phyloP scores from a whole-genome alignment of 371 early-diverging fungal genomes.

The Thermomucor indicae-seudaticae region DNA sequence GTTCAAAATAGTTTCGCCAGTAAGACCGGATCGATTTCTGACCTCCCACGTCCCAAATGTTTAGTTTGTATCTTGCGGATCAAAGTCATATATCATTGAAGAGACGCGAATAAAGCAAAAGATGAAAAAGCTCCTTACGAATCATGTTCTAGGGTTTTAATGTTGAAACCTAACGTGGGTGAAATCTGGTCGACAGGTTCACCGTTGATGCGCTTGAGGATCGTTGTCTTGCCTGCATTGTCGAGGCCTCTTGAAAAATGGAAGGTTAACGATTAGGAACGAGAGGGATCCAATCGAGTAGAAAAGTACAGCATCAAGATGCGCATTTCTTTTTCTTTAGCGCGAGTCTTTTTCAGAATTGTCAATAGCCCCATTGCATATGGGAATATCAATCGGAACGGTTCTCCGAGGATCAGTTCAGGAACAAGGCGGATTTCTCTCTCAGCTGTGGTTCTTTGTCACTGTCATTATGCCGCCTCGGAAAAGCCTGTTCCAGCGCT shows the following conservation, averaged over 20 bases:
- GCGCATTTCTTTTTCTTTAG: slow-evolving; percentile 87
- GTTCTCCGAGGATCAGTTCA: no score
- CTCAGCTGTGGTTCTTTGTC: no score
- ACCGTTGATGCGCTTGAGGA: slow-evolving; percentile 92
- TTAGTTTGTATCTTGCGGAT: slow-evolving; percentile 34
- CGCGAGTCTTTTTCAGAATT: slow-evolving; percentile 84
- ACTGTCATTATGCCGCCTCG: slow-evolving; percentile 9
- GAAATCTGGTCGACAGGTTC: slow-evolving; percentile 90
- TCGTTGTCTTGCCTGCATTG: slow-evolving; percentile 99
- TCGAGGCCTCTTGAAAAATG: slow-evolving; percentile 79
- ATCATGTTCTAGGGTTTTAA: slow-evolving; percentile 87
- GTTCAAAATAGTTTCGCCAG: slow-evolving; percentile 99
- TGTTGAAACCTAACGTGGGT: slow-evolving; percentile 97
- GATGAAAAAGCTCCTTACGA: no score
- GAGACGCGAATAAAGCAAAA: no score
- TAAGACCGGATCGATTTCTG: slow-evolving; percentile 96
- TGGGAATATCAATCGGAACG: no score
- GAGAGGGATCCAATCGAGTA: neutral
- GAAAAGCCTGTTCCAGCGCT: slow-evolving; percentile 42
- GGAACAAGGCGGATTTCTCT: no score
- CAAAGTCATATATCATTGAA: no score
- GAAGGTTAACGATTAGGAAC: neutral
- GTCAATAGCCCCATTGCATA: slow-evolving; percentile 96
- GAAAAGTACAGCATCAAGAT: slow-evolving; percentile 77
- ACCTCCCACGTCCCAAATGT: slow-evolving; percentile 95